Percentiles rank a stretch among this genome's conserved stretches.
Conservation (phyloP, 2,329 filamentous ascomycete genomes). For the Diaporthe amygdali region DNA sequence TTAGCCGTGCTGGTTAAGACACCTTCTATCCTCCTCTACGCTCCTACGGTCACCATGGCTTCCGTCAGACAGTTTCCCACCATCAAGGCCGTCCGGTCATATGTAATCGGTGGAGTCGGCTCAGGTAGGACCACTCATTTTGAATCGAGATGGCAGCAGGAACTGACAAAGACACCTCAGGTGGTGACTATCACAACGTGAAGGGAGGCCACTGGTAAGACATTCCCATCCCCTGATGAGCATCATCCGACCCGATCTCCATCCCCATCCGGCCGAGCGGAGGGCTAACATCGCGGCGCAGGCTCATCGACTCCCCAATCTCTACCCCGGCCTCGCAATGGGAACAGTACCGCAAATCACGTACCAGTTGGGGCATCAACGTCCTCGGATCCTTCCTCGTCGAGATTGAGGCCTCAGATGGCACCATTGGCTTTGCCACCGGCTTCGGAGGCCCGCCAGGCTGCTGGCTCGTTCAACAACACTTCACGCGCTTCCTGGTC, state of each 20-base stretch:
- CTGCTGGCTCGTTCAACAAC: slow-evolving; percentile 92
- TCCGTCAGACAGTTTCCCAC: slow-evolving; percentile 68
- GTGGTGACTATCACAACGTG: slow-evolving; percentile 93
- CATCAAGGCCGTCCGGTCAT: slow-evolving; percentile 78
- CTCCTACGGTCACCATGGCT: slow-evolving; percentile 42
- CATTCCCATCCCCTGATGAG: not conserved
- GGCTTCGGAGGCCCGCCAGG: slow-evolving; percentile 93
- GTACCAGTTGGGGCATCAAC: slow-evolving; percentile 95
- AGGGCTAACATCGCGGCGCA: slow-evolving; percentile 49
- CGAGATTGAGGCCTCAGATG: slow-evolving; percentile 86
- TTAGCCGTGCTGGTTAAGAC: not conserved
- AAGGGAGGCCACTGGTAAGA: slow-evolving; percentile 71
- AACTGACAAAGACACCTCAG: slow-evolving; percentile 42
- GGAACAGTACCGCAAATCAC: slow-evolving; percentile 84
- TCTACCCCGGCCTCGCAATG: slow-evolving; percentile 91
- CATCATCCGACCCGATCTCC: not conserved
- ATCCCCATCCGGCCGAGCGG: not conserved
- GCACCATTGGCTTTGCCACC: slow-evolving; percentile 92
- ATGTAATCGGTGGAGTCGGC: slow-evolving; percentile 68
- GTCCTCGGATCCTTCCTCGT: slow-evolving; percentile 91
- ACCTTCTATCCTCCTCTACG: not conserved
- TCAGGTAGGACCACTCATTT: slow-evolving; percentile 47
- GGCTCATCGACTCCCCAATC: slow-evolving; percentile 91
- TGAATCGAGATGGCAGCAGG: not conserved
- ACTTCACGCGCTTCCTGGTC: slow-evolving; percentile 91